Base-by-base conservation (phyloP, 2,329 filamentous ascomycete species). In the Paecilomyces formosus region DNA sequence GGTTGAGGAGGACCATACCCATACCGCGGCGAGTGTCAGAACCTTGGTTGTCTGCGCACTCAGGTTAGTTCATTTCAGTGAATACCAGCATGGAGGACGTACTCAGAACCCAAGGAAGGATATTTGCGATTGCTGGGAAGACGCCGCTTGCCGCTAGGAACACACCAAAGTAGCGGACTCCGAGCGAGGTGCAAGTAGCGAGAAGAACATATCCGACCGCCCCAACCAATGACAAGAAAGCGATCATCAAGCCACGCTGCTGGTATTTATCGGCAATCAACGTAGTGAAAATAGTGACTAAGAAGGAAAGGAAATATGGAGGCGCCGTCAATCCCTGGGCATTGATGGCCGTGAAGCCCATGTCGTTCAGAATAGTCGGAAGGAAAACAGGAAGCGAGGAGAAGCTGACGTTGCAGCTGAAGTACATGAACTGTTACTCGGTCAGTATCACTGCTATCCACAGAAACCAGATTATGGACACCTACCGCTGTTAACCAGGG, bases 251-350 rank as follows among this genome's bases (percentile, higher is more conserved):
- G 1, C 86, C 86, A 50, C 88, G 85, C 68, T 88, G 86, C 61
- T 83, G 81, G 1, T 81, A 79, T 13, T 79, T 79, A 73, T 90
- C 88, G n/a, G 87, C 86, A 35, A 89, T 69, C 69, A 79, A 88
- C 4, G 85, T 85, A 1, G 82, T 83, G 9, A 67, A 65, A 60
- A 90, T 80, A 52, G 85, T 87, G 22, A 85, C 72, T 12, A 88
- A 64, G 68, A 88, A 89, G 1, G 86, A 81, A 15, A 88, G 71
- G 64, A 90, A 84, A 70, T 88, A 90, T 0, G 88, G 87, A 0
- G 88, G 88, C 0, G 87, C 87, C 0, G 86, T 87, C 12, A 92
- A 79, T 0, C 88, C 88, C 72, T 92, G 88, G 0, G 88, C 85
- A 59, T 85, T 78, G 60, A 90, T 81, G 13, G 80, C 76, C 0